phyloP scores from a whole-genome alignment of 2,329 filamentous ascomycete genomes.

The Phyllosticta paracitricarpa region DNA sequence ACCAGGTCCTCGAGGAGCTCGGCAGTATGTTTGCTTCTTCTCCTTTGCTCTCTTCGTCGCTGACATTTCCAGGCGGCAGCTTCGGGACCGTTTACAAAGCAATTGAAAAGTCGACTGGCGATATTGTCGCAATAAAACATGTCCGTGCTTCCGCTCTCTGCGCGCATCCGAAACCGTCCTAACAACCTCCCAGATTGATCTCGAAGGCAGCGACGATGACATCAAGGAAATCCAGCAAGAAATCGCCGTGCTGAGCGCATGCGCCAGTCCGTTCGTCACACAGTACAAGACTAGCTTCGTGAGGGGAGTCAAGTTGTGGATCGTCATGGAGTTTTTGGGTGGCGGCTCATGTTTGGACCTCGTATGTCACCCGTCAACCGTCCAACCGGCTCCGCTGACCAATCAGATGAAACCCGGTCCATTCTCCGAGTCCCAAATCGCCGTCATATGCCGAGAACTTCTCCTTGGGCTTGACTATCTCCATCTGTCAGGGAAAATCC shows the following conservation, averaged over 20 bases:
- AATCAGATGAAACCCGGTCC: constrained; percentile 74
- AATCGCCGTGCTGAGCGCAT: constrained; percentile 89
- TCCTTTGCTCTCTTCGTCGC: background rate
- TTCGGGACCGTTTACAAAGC: constrained; percentile 97
- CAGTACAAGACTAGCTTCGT: constrained; percentile 95
- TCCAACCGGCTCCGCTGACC: constrained; percentile 15
- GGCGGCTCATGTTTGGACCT: constrained; percentile 92
- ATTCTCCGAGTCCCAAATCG: constrained; percentile 83
- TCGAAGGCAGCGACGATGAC: constrained; percentile 97
- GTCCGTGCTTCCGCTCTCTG: constrained; percentile 40
- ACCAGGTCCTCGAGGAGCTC: constrained; percentile 92
- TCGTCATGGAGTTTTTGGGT: constrained; percentile 96
- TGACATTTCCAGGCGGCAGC: constrained; percentile 58
- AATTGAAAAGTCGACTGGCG: constrained; percentile 80
- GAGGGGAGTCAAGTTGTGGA: constrained; percentile 96
- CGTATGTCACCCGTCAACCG: constrained; percentile 13
- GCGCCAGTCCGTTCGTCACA: constrained; percentile 85
- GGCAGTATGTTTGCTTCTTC: constrained; percentile 55
- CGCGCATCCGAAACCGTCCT: background rate
- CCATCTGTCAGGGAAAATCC: constrained; percentile 88
- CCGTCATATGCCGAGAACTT: constrained; percentile 87
- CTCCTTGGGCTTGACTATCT: constrained; percentile 86
- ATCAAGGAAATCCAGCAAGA: constrained; percentile 98
- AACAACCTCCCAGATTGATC: constrained; percentile 57
- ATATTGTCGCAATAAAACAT: constrained; percentile 94